Conservation (phyloP, 2,329 filamentous ascomycete species). For the Leptographium flavum region DNA sequence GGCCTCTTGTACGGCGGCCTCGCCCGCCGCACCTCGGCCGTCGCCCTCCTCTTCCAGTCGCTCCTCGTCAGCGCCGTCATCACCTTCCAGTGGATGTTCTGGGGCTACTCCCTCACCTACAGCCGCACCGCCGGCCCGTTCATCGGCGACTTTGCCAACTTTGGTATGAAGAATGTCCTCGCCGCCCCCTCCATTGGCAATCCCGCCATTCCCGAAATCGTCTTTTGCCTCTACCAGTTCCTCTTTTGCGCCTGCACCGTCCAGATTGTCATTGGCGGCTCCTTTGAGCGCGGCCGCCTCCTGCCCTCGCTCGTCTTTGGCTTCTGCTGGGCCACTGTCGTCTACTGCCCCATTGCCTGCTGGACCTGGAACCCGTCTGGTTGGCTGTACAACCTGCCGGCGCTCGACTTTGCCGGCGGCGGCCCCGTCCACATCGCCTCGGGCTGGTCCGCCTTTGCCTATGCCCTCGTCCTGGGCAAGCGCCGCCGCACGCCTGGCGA, state of each 20-base stretch:
- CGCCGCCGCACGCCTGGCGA: conserved; percentile 28
- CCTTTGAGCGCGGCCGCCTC: conserved; percentile 45
- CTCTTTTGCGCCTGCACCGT: conserved; percentile 47
- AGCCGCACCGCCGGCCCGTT: conserved; percentile 44
- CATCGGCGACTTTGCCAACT: conserved; percentile 47
- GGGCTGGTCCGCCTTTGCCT: conserved; percentile 49
- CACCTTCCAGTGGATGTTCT: conserved; percentile 47
- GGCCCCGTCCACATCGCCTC: conserved; percentile 51
- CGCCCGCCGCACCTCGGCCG: conserved; percentile 45
- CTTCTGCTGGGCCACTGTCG: conserved; percentile 49
- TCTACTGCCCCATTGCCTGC: conserved; percentile 47
- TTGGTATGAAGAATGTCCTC: conserved; percentile 45
- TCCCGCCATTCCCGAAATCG: conserved; percentile 44
- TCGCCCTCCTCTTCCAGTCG: conserved; percentile 48
- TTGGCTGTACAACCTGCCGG: conserved; percentile 45
- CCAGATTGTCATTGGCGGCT: conserved; percentile 50
- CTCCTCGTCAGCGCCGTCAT: conserved; percentile 36
- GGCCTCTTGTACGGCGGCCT: conserved; percentile 51
- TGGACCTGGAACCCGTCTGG: conserved; percentile 56
- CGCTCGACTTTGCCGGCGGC: conserved; percentile 46
- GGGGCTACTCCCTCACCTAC: conserved; percentile 50
- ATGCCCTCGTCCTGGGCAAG: conserved; percentile 48
- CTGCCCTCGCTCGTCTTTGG: conserved; percentile 48
- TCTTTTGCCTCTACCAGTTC: conserved; percentile 52
- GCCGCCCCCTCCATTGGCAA: conserved; percentile 46